Evolutionary conservation across 805 yeast genomes (phyloP), one percentile per base, ranked within the genome.

Genomic region (Yarrowia hollandica): DNA sequence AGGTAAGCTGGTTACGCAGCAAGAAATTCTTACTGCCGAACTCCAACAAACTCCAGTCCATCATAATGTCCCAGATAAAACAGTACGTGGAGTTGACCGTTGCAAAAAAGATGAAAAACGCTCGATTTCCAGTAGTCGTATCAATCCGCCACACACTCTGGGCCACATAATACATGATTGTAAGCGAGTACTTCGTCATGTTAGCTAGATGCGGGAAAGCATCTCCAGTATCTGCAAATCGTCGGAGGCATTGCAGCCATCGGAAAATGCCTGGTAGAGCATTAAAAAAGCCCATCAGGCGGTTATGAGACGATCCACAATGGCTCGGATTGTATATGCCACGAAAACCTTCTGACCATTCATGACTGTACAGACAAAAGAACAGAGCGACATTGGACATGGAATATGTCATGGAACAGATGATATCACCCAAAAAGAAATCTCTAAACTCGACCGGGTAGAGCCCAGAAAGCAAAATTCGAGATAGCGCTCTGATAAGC

Each of bases 191-290:
- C 71, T 94, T 94, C 30, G 77, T 66, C 77, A 89, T 89, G 67
- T 94, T 94, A 5, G 96, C 92, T 60, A 92, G 72, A 77, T 94
- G 99, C 0, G 99, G 99, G 69, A 94, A 94, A 88, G 91, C 86
- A 67, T 91, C 97, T 2, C 95, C 92, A 0, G 97, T 86, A 69
- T 94, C 99, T 23, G 84, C 82, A 69, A 79, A 94, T 79, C 99
- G 95, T 66, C 99, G 77, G 30, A 86, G 69, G 72, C 99, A 94
- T 70, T 94, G 99, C 60, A 92, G 68, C 60, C 88, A 82, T 73
- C 99, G 86, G 90, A 96, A 90, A 39, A 88, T 81, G 61, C 90
- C 85, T 0, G 99, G 99, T 16, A 94, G 69, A 8, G 96, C 79
- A 28, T 90, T 79, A 64, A 92, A 77, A 63, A 91, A 88, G 1